Evolutionary conservation across 2,329 filamentous ascomycete species (phyloP).

Genomic region (Neurospora crassa): DNA sequence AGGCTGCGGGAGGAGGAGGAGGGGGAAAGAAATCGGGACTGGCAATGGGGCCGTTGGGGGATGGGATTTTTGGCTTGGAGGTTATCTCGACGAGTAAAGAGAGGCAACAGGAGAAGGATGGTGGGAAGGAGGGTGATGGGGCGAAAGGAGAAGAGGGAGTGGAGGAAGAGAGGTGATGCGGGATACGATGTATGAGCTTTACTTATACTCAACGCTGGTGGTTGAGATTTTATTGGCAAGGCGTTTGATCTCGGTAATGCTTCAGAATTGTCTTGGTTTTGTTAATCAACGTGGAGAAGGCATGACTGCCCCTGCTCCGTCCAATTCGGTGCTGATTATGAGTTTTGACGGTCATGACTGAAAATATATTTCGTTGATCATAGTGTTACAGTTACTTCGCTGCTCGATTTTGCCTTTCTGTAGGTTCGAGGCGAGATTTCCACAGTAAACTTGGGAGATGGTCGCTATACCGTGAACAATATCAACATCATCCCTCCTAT

Average conservation of each 20-base stretch:
- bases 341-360: not conserved
- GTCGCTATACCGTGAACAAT: not conserved
- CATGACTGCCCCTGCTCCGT: not conserved
- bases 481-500: not conserved
- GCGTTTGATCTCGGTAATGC: not conserved
- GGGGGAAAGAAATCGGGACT: slow-evolving; percentile 4
- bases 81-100: slow-evolving; percentile 28
- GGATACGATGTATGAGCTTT: too few relatives aligned
- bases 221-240: not conserved
- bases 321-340: not conserved
- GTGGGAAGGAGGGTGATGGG: not conserved
- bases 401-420: not conserved
- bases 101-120: not conserved
- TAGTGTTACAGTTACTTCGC: not conserved
- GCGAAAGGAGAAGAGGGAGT: too few relatives aligned
- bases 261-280: not conserved
- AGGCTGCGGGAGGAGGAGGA: slow-evolving; percentile 23
- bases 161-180: too few relatives aligned
- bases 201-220: not conserved
- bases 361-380: not conserved
- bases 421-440: not conserved
- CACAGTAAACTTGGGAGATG: not conserved
- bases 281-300: not conserved
- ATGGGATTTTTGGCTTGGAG: slow-evolving; percentile 48
- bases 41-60: slow-evolving; percentile 22